Evolutionary conservation across 2,329 filamentous ascomycete genomes (phyloP).

Genomic region (Pestalotiopsis sp.): DNA sequence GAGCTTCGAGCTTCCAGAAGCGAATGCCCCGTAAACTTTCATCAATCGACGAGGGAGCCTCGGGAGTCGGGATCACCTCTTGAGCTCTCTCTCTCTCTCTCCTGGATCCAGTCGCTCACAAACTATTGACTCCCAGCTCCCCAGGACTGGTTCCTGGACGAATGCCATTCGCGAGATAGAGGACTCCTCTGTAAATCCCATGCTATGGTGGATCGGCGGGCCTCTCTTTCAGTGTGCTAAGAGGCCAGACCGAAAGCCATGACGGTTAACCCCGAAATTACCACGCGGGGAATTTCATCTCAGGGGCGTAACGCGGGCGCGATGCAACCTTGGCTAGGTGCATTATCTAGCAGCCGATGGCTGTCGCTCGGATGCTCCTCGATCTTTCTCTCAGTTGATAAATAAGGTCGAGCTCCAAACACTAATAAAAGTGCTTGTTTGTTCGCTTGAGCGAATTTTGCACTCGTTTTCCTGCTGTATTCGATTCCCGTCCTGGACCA

Average conservation of each 20-base stretch:
- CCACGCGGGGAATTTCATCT: conserved; percentile 2
- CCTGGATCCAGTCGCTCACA: neutral
- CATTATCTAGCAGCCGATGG: neutral
- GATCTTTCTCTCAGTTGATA: neutral
- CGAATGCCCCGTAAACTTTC: neutral
- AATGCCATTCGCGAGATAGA: neutral
- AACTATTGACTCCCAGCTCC: neutral
- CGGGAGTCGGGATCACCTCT: neutral
- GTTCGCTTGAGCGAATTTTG: neutral
- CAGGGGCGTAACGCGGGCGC: neutral
- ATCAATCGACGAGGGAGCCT: neutral
- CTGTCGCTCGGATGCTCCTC: neutral
- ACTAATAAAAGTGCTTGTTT: neutral
- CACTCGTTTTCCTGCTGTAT: neutral
- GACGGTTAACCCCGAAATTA: neutral
- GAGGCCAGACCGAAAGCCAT: neutral
- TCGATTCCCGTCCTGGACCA: neutral
- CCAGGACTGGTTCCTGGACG: neutral
- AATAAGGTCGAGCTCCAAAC: neutral
- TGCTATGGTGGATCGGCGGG: neutral
- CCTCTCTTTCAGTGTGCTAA: neutral
- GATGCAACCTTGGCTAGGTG: neutral
- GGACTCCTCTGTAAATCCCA: neutral
- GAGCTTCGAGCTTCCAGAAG: neutral
- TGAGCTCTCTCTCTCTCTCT: neutral